Evolutionary conservation across 768 basidiomycete species (phyloP).

Genomic region (Leccinum sublutescens): DNA sequence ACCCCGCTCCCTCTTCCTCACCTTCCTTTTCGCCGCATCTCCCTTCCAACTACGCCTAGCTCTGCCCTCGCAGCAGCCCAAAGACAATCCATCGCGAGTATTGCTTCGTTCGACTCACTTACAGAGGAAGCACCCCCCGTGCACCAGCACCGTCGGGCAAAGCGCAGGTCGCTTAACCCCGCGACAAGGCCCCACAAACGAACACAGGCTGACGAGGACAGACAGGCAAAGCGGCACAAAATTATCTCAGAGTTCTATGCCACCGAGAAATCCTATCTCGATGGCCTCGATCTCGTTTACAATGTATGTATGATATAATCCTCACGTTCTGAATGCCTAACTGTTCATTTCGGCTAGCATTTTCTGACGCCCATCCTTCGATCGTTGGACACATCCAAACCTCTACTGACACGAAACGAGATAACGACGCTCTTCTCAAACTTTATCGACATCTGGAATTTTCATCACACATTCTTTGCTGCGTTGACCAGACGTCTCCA

Average conservation of each 20-base stretch:
- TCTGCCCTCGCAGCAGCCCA: conserved; percentile 36
- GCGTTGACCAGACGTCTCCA: conserved; percentile 49
- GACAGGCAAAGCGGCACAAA: conserved; percentile 57
- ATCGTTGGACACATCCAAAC: conserved; percentile 65
- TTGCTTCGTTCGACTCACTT: conserved; percentile 72
- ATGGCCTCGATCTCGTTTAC: conserved; percentile 81
- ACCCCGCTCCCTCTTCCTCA: conserved; percentile 42
- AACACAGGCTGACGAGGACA: conserved; percentile 46
- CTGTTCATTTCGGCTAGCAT: conserved; percentile 46
- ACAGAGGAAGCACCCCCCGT: conserved; percentile 43
- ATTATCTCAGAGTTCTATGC: conserved; percentile 79
- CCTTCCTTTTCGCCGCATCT: conserved; percentile 64
- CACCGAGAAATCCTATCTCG: conserved; percentile 78
- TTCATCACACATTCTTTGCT: conserved; percentile 72
- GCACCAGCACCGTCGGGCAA: conserved; percentile 31
- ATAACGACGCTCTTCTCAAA: conserved; percentile 81
- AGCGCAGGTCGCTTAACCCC: conserved; percentile 36
- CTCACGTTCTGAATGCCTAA: neutral
- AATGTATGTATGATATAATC: conserved; percentile 46
- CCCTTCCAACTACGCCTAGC: conserved; percentile 53
- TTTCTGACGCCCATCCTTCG: conserved; percentile 79
- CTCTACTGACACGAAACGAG: conserved; percentile 65
- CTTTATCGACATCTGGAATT: conserved; percentile 90
- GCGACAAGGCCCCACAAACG: conserved; percentile 24
- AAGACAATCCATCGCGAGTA: conserved; percentile 65